Evolutionary conservation across 1,284 basidiomycete genomes (phyloP), one percentile per base, ranked within the genome.

Genomic region (Ceratobasidium theobromae): DNA sequence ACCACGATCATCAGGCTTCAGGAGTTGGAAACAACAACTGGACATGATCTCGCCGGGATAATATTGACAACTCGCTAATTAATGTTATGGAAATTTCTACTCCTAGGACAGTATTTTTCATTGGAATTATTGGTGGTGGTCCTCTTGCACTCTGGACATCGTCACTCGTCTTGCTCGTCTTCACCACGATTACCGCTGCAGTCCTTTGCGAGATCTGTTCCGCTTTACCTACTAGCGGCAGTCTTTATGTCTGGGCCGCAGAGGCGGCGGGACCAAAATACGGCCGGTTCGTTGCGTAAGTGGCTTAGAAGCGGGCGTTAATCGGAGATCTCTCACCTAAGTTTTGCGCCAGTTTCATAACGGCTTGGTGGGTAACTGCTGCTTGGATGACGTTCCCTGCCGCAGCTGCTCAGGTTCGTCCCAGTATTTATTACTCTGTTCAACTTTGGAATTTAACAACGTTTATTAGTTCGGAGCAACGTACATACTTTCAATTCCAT

Each of bases 321-420:
- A 8, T 6, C 9, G 18, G 6, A 11, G 6, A 45, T 45, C 9
- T 6, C 18, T 14, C 6, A 11, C 35, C n/a, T n/a, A n/a, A n/a
- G n/a, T n/a, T n/a, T n/a, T n/a, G n/a, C n/a, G n/a, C n/a, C n/a
- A 64, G 90, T 1, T 93, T 94, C 77, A 75, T 92, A 62, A 91
- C 94, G 28, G 91, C 91, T 49, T 93, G 89, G 89, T 93, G 91
- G 91, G 82, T 89, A 27, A 86, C 84, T 69, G 93, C 91, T 0
- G 91, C 91, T 16, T 94, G 92, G 92, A 92, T 92, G 84, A 93
- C 91, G 0, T 93, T 93, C 72, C 81, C 85, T 55, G 91, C 92
- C 12, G 84, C 87, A 41, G 92, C 90, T 73, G 90, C 88, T 68
- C 89, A 92, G 77, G 90, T 88, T 54, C 35, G 79, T 16, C n/a